Evolutionary conservation across 1,284 basidiomycete species (phyloP), one percentile per base, ranked within the genome.

Genomic region (Tremellales sp.): DNA sequence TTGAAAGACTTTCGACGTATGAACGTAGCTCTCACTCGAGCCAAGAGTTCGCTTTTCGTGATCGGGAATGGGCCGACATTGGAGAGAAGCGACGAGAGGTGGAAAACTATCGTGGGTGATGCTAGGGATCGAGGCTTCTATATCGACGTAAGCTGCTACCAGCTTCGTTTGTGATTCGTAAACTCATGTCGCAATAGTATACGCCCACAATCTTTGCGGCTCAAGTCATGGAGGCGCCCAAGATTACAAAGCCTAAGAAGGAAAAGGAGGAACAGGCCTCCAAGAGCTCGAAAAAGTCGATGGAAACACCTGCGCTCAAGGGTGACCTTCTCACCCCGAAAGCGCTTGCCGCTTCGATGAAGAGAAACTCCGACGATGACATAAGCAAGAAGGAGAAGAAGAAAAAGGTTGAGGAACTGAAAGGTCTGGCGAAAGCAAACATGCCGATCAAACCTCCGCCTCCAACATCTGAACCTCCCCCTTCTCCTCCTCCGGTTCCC

Each of bases 21-120:
- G 87, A 98, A 99, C 72, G 95, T 99, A 18, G 94, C 95, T 16
- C 75, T 99, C 32, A 99, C 95, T 14, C 85, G 95, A 65, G 90
- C 95, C 4, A 88, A 87, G 64, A 91, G 89, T 19, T 97, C 92
- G 6, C 74, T 98, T 9, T 98, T 94, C 68, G 84, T 99, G 40
- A 78, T 99, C 24, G 95, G 95, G 5, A 85, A 97, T 70, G 85
- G 84, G 6, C 75, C 86, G 8, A 94, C 91, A 2, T 77, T 97
- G 8, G 85, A 90, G 65, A 78, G 90, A 45, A 88, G 87, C 53
- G 85, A 97, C 58, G 73, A 77, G 16, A 81, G 78, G 12, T 97
- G 92, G 92, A 79, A 76, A 45, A 74, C 77, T 24, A 89, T 95
- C 32, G 78, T 95, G 19, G 70, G 75, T 8, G 85, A 97, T 68